Percentiles rank a stretch among this genome's conserved stretches.
Conservation (phyloP, 306 rosid species). For the Glycine soja region DNA sequence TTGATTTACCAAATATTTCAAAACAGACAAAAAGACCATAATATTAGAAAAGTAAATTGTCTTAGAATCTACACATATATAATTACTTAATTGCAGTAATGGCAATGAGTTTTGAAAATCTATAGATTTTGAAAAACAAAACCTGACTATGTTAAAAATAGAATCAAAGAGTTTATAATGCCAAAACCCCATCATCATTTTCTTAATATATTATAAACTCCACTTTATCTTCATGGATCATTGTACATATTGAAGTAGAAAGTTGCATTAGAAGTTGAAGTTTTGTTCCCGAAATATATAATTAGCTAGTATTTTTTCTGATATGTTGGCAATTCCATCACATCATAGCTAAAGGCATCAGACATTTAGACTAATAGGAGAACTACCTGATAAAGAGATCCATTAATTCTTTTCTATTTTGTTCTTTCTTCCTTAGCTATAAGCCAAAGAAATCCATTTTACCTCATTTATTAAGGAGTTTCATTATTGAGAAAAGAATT, state of each 20-base stretch:
- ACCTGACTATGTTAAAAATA: background rate
- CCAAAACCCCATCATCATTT: background rate
- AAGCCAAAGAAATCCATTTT: background rate
- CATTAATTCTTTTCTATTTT: background rate
- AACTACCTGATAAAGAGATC: background rate
- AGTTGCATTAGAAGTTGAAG: background rate
- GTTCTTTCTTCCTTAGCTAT: background rate
- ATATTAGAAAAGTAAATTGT: background rate
- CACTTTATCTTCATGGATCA: background rate
- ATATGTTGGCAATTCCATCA: background rate
- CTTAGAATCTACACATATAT: conserved; percentile 1
- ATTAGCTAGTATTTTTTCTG: background rate
- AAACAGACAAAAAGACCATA: background rate
- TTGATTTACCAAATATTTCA: conserved; percentile 5
- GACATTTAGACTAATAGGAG: background rate
- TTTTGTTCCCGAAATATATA: conserved; percentile 2
- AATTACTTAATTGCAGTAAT: background rate
- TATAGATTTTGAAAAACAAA: background rate
- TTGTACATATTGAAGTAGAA: conserved; percentile 3
- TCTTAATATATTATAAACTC: background rate
- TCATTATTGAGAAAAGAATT: background rate
- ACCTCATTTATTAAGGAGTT: background rate
- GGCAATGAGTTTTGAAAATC: background rate
- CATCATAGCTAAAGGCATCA: background rate
- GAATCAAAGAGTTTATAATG: background rate